phyloP scores from a whole-genome alignment of 371 early-diverging fungal species.

The Mucor racemosus region DNA sequence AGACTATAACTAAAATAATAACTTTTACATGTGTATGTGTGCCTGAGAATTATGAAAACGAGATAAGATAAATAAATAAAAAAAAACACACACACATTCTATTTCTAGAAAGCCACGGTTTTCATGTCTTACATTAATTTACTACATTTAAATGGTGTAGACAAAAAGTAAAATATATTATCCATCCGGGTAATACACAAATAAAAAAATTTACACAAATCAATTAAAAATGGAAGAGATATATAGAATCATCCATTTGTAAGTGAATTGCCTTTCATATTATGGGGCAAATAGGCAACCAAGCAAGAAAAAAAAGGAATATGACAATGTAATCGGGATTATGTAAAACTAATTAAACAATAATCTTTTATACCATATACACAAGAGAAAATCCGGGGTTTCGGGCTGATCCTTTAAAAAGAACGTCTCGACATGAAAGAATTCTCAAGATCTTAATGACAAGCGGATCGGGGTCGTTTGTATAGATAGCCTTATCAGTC shows the following conservation, averaged over 20 bases:
- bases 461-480: not conserved
- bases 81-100: not conserved
- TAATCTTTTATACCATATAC: not conserved
- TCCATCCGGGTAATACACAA: not conserved
- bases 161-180: not conserved
- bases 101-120: slow-evolving; percentile 8
- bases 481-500: not conserved
- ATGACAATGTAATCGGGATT: not conserved
- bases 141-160: not conserved
- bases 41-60: slow-evolving; percentile 1
- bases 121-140: slow-evolving; percentile 2
- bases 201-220: not conserved
- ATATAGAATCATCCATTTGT: not conserved
- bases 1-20: not conserved
- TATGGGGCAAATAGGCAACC: not conserved
- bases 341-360: not conserved
- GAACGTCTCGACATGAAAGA: not conserved
- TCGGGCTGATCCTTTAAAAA: not conserved
- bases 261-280: not conserved
- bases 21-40: not conserved
- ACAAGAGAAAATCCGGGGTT: not conserved
- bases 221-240: not conserved
- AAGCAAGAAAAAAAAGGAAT: not conserved
- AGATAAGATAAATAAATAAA: slow-evolving; percentile 1
- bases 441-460: not conserved